Percentiles rank a stretch among this genome's conserved stretches.
phyloP scores from a whole-genome alignment of 306 rosid species.

The Hippophae gyantsensis region DNA sequence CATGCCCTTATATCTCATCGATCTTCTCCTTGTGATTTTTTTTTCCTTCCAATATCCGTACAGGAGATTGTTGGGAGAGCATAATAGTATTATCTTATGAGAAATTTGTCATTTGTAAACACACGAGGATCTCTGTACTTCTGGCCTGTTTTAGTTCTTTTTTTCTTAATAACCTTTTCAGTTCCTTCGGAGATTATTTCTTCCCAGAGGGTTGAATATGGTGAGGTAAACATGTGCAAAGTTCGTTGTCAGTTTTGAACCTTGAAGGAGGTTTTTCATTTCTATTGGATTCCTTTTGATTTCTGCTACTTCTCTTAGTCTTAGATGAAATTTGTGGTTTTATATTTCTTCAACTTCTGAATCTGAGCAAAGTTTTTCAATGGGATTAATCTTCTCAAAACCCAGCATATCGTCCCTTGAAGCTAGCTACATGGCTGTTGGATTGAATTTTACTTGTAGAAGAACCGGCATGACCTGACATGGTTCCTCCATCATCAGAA shows the following conservation, averaged over 20 bases:
- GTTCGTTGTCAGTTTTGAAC: not conserved
- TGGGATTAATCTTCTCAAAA: constrained; percentile 8
- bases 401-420: not conserved
- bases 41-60: constrained; percentile 11
- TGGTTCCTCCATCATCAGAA: constrained; percentile 10
- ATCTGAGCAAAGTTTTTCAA: constrained; percentile 14
- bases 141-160: no score
- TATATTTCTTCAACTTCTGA: constrained; percentile 6
- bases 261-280: constrained; percentile 18
- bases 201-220: not conserved
- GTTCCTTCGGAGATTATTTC: not conserved
- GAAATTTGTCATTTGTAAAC: constrained; percentile 1
- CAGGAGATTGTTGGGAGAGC: constrained; percentile 22
- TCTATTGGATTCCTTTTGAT: constrained; percentile 7
- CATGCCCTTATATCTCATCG: no score
- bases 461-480: not conserved
- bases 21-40: constrained; percentile 16
- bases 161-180: not conserved
- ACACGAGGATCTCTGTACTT: no score
- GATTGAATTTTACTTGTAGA: not conserved
- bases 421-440: not conserved
- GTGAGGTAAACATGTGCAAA: not conserved
- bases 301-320: constrained; percentile 5
- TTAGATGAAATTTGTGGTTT: not conserved
- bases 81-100: constrained; percentile 12